phyloP scores from a whole-genome alignment of 2,329 filamentous ascomycete genomes.

The Beauveria sp. region DNA sequence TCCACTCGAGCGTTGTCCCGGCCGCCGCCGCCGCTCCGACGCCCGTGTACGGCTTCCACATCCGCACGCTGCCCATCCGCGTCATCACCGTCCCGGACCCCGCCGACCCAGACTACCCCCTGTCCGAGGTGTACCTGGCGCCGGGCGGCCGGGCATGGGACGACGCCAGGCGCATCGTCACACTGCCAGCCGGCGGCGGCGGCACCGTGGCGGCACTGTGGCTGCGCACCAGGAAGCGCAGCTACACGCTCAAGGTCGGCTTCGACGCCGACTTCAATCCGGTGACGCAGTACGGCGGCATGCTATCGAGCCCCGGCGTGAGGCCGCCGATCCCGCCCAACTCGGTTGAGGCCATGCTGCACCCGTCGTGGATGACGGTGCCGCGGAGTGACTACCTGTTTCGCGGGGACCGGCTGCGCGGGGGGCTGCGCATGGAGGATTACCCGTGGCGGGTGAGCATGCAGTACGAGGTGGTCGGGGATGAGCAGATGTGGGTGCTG shows the following conservation, averaged over 20 bases:
- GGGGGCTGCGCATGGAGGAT: not conserved
- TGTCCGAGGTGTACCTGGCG: not conserved
- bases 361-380: conserved; percentile 2
- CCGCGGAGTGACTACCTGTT: not conserved
- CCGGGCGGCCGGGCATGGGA: not conserved
- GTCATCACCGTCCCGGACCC: not conserved
- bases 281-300: conserved; percentile 6
- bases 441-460: not conserved
- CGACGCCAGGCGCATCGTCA: conserved; percentile 2
- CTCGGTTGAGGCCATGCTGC: conserved; percentile 1
- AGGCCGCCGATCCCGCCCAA: not conserved
- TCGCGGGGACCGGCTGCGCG: not conserved
- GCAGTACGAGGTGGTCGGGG: not conserved
- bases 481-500: conserved; percentile 7
- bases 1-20: not conserved
- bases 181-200: conserved; percentile 2
- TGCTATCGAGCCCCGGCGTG: not conserved
- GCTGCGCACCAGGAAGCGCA: not conserved
- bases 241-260: conserved; percentile 8
- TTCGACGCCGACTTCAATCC: conserved; percentile 11
- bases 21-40: not conserved
- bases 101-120: not conserved
- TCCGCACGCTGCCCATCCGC: not conserved
- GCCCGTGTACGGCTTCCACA: conserved; percentile 3
- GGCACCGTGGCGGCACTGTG: conserved; percentile 6